phyloP scores from a whole-genome alignment of 1,139 yeast genomes.

The Hyphopichia khmerensis region DNA sequence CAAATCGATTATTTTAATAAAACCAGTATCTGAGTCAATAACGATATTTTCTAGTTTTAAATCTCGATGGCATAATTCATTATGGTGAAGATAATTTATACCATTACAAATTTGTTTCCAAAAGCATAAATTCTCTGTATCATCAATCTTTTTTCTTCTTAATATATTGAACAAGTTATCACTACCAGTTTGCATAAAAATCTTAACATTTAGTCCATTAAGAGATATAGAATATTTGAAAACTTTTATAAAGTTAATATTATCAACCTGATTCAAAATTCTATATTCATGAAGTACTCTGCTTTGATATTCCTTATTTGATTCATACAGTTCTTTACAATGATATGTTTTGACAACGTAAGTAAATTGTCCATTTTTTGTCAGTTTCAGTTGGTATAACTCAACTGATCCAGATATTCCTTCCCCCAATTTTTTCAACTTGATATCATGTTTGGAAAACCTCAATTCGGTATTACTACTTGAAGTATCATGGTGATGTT shows the following conservation, averaged over 20 bases:
- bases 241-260: constrained; percentile 34
- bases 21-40: constrained; percentile 18
- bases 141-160: constrained; percentile 3
- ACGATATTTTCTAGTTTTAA: constrained; percentile 42
- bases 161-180: constrained; percentile 18
- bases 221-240: constrained; percentile 22
- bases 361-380: constrained; percentile 9
- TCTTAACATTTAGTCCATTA: constrained; percentile 17
- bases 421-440: constrained; percentile 19
- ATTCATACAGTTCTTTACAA: constrained; percentile 34
- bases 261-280: constrained; percentile 25
- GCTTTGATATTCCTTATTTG: constrained; percentile 30
- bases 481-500: background rate
- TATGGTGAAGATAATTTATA: constrained; percentile 30
- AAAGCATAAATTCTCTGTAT: constrained; percentile 26
- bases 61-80: constrained; percentile 40
- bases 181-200: constrained; percentile 36
- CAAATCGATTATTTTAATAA: constrained; percentile 41
- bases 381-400: constrained; percentile 23
- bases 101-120: constrained; percentile 36
- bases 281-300: constrained; percentile 40
- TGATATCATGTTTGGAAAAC: constrained; percentile 4
- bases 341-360: constrained; percentile 46
- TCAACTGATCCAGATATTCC: constrained; percentile 48
- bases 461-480: background rate